A percentile compares a stretch with the other conserved stretches of the same genome.
These are phyloP conservation scores for Plasmodium malariae DNA, from an alignment of 169 alveolate species.

Conservation along the genomic window DNA sequence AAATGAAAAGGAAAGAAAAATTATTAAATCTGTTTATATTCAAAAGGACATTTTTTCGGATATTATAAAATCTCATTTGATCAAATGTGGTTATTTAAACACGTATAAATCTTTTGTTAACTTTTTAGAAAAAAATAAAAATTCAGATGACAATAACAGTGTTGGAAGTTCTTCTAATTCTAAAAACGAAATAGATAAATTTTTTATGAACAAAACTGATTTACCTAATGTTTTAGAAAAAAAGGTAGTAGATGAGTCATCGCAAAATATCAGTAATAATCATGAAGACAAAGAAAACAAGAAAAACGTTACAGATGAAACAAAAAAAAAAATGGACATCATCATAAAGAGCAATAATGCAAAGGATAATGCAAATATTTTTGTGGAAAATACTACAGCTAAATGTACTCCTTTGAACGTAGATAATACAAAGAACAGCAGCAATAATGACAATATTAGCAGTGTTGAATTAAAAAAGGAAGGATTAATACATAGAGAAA, in stretches of 20 bases:
- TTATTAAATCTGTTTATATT: constrained; percentile 61
- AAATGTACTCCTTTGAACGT: background rate
- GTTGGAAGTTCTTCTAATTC: constrained; percentile 16
- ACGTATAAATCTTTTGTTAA: constrained; percentile 56
- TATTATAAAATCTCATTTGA: constrained; percentile 66
- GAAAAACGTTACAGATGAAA: background rate
- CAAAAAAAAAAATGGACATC: background rate
- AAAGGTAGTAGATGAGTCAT: background rate
- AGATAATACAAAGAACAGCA: background rate
- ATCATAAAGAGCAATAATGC: background rate
- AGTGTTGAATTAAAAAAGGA: background rate
- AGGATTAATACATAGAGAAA: background rate
- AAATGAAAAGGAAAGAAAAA: constrained; percentile 75
- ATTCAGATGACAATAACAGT: constrained; percentile 51
- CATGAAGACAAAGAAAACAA: background rate
- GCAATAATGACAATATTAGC: background rate
- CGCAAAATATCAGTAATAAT: background rate
- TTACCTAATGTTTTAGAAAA: background rate
- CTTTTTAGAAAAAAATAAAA: constrained; percentile 43
- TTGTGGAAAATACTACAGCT: too few relatives aligned
- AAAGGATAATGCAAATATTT: background rate
- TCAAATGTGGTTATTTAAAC: constrained; percentile 65
- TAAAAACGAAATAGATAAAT: constrained; percentile 15
- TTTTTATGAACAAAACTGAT: constrained; percentile 9
- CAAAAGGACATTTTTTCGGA: constrained; percentile 67